Evolutionary conservation across 805 yeast species (phyloP), one percentile per base, ranked within the genome.

Genomic region (Wickerhamiella alocasiicola): DNA sequence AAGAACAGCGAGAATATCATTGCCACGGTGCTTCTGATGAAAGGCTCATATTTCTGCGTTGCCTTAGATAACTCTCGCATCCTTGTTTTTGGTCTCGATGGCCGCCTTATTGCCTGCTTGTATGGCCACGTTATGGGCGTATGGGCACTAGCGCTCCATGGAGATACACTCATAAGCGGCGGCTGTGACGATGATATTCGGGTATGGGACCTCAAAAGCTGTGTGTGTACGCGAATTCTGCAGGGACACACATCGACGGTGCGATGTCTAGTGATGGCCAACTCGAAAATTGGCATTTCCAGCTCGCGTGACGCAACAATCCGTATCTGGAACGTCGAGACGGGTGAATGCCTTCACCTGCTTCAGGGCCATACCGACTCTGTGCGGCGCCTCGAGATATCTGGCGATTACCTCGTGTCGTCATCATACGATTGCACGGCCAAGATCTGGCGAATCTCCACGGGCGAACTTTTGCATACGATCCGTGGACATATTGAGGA

Each of bases 91-190:
- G 49, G 58, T 27, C 54, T 52, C 37, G 63, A 58, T 44, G 68
- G 69, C 26, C 49, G 56, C 34, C 52, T 63, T 37, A 51, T 87
- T n/a, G 68, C 95, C 47, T 85, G 96, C 0, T 94, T 88, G 55
- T 84, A 83, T 62, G 98, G 98, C 4, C 98, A 91, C 57, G 84
- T 91, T 39, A 95, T 85, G 68, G 98, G 97, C 30, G 95, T 91
- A 11, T 88, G 97, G 96, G 87, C 94, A 23, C 78, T 91, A 45
- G 80, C 87, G 31, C 83, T 95, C 1, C 84, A 79, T 62, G 95
- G 94, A 31, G 75, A 85, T 54, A 79, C 88, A 52, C 71, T 88
- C 49, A 95, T 88, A 16, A 78, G 93, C 26, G 97, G 97, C 27
- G 84, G 94, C 15, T 95, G 97, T 49, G 98, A 88, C 62, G 72